Evolutionary conservation across 2,329 filamentous ascomycete genomes (phyloP).

Genomic region (Lomentospora prolificans): DNA sequence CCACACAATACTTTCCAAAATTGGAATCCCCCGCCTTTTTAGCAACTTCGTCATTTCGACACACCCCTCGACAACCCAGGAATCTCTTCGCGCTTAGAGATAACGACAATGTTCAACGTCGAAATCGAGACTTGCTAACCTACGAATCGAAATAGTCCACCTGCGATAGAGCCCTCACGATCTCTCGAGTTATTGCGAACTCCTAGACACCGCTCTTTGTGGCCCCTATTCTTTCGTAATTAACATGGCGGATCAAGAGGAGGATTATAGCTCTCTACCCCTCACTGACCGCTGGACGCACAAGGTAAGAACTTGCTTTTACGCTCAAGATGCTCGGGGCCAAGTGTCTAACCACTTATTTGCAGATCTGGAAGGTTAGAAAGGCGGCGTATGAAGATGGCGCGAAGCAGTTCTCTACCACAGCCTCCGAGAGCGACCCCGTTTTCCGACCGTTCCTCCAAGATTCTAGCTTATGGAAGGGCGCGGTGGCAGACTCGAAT

Average conservation of each 20-base stretch:
- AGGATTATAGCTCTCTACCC: slow-evolving; percentile 72
- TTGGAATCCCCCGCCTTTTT: neutral
- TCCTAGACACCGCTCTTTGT: neutral
- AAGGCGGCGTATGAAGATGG: slow-evolving; percentile 94
- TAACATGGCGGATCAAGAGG: slow-evolving; percentile 70
- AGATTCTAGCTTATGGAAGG: slow-evolving; percentile 83
- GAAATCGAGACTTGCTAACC: neutral
- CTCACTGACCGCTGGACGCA: slow-evolving; percentile 73
- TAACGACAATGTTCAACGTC: neutral
- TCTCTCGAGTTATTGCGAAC: neutral
- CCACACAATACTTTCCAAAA: neutral
- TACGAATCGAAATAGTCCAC: neutral
- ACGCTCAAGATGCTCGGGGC: neutral
- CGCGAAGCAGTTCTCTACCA: slow-evolving; percentile 73
- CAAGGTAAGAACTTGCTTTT: slow-evolving; percentile 47
- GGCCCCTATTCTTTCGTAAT: slow-evolving; percentile 9
- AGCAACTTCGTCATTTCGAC: neutral
- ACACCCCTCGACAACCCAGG: neutral
- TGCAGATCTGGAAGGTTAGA: slow-evolving; percentile 85
- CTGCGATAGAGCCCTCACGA: neutral
- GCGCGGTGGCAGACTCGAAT: slow-evolving; percentile 85
- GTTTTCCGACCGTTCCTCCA: slow-evolving; percentile 80
- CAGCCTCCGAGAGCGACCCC: slow-evolving; percentile 75
- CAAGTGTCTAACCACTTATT: slow-evolving; percentile 11
- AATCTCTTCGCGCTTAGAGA: neutral